A percentile compares a stretch with the other conserved stretches of the same genome.
Evolutionary conservation across 129 eudicot genomes (phyloP).

Genomic region (Flaveria brownii): DNA sequence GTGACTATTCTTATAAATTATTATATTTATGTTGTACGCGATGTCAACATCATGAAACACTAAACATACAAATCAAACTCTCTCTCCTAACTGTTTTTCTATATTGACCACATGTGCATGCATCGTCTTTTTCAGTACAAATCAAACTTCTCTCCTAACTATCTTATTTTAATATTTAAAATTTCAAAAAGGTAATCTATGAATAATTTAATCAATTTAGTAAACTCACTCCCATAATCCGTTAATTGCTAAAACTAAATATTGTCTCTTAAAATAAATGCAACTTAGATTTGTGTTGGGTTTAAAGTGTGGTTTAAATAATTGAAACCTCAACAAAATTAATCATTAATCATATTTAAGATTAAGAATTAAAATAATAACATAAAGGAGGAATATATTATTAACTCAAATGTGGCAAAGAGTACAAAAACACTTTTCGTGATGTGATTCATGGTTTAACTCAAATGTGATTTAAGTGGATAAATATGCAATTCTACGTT

Average conservation of each 20-base stretch:
- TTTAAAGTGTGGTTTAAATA: no score
- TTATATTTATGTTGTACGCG: no score
- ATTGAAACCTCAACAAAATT: no score
- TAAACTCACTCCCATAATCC: not conserved
- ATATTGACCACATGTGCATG: constrained; percentile 24
- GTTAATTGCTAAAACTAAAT: not conserved
- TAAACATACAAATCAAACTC: no score
- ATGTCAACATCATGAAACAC: no score
- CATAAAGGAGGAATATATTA: no score
- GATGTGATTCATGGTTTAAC: constrained; percentile 44
- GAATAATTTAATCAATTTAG: not conserved
- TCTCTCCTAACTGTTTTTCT: no score
- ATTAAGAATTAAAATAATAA: no score
- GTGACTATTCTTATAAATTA: no score
- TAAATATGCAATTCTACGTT: constrained; percentile 2
- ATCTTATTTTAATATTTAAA: not conserved
- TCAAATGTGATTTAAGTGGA: not conserved
- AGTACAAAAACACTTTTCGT: constrained; percentile 36
- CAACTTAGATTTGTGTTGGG: no score
- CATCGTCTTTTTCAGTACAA: constrained; percentile 5
- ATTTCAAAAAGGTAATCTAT: not conserved
- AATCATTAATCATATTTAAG: no score
- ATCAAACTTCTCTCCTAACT: not conserved
- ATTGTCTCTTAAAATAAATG: no score
- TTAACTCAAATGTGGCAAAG: not conserved